Conservation (phyloP, 2,329 filamentous ascomycete species). For the Colletotrichum cereale region DNA sequence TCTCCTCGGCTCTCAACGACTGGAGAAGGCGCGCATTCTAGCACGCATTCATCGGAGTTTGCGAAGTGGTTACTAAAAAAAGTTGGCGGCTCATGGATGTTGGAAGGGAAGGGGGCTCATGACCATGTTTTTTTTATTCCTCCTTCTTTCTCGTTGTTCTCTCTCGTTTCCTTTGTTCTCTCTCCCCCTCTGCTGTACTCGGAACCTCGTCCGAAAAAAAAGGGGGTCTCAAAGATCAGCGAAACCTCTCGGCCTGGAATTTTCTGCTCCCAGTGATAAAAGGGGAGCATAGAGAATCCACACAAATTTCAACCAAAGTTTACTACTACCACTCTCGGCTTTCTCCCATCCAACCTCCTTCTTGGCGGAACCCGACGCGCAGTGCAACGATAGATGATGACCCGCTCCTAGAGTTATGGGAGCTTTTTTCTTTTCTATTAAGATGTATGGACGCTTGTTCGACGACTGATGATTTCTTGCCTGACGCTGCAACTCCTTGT, state of each 20-base stretch:
- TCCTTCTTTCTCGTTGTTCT: constrained; percentile 2
- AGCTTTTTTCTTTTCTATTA: not conserved
- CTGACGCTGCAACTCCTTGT: not conserved
- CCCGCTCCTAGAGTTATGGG: not conserved
- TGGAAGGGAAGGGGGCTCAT: constrained; percentile 39
- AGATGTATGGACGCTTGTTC: not conserved
- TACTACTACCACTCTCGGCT: constrained; percentile 9
- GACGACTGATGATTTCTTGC: not conserved
- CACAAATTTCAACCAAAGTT: constrained; percentile 37
- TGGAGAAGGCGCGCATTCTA: constrained; percentile 39
- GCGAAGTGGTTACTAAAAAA: constrained; percentile 40
- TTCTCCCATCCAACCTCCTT: not conserved
- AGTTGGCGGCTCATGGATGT: constrained; percentile 37
- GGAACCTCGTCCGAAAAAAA: constrained; percentile 21
- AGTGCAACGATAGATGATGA: constrained; percentile 35
- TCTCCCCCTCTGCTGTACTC: constrained; percentile 28
- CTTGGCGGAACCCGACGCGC: not conserved
- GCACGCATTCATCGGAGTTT: constrained; percentile 42
- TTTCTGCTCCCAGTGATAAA: constrained; percentile 32
- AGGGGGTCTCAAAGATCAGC: constrained; percentile 8
- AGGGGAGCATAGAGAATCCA: constrained; percentile 33
- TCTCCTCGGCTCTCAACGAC: constrained; percentile 39
- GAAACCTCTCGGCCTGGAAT: constrained; percentile 30
- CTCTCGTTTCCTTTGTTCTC: constrained; percentile 37
- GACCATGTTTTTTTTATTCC: constrained; percentile 26